A percentile compares a stretch with the other conserved stretches of the same genome.
Evolutionary conservation across 129 eudicot genomes (phyloP).

Genomic region (Kitagawia praeruptora): DNA sequence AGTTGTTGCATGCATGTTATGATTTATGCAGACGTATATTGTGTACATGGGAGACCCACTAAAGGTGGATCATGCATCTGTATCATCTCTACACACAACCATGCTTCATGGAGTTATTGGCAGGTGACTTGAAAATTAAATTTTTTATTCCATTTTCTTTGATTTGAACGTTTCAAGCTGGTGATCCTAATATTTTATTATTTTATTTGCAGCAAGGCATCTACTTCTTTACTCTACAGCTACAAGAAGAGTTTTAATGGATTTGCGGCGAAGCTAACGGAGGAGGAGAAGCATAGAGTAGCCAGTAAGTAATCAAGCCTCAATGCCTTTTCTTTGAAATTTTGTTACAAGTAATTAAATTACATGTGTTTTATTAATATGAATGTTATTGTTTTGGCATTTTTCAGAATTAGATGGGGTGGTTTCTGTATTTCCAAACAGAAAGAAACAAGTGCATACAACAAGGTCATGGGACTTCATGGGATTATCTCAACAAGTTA

Average conservation of each 20-base stretch:
- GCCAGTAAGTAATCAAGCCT: background rate
- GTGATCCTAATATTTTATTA: background rate
- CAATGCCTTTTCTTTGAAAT: background rate
- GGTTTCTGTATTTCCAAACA: slow-evolving; percentile 36
- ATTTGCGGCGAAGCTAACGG: slow-evolving; percentile 9
- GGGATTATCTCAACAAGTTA: slow-evolving; percentile 29
- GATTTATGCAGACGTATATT: slow-evolving; percentile 29
- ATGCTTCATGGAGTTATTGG: slow-evolving; percentile 34
- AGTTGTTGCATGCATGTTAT: background rate
- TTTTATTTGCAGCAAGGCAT: slow-evolving; percentile 5
- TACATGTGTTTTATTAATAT: background rate
- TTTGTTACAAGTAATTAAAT: background rate
- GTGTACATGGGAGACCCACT: slow-evolving; percentile 49
- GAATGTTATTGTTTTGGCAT: background rate
- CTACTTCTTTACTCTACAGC: slow-evolving; percentile 8
- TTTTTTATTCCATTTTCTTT: no score
- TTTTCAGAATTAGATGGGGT: slow-evolving; percentile 37
- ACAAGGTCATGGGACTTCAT: slow-evolving; percentile 55
- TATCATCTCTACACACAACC: slow-evolving; percentile 24
- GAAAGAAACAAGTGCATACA: slow-evolving; percentile 33
- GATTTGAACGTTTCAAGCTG: background rate
- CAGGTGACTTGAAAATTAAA: slow-evolving; percentile 13
- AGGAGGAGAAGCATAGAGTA: slow-evolving; percentile 10
- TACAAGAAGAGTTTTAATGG: slow-evolving; percentile 9
- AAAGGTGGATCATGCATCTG: slow-evolving; percentile 22